These are phyloP conservation scores for Saccharum hybrid DNA, from an alignment of 202 grass and related monocot species.

Conservation along the genomic window DNA sequence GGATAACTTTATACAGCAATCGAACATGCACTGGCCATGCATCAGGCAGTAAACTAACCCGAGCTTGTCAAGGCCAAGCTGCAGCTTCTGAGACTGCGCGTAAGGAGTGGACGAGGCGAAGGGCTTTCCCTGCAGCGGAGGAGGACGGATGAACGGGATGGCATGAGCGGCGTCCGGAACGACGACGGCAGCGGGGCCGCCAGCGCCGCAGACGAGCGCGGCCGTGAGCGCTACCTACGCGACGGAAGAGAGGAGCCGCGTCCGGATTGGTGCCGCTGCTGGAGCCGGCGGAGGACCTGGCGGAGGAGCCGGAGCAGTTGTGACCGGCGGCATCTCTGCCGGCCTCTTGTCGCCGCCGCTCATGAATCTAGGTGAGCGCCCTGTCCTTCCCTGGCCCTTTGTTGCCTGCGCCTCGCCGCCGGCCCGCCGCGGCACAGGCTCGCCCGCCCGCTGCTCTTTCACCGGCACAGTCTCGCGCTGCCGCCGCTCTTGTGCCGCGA, in stretches of 20 bases:
- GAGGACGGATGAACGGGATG: slow-evolving; percentile 17
- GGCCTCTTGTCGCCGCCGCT: not conserved
- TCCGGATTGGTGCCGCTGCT: not conserved
- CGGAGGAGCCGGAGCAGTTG: not conserved
- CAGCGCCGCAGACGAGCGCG: slow-evolving; percentile 16
- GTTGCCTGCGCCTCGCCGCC: too few species aligned
- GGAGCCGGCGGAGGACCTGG: not conserved
- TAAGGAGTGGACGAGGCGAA: slow-evolving; percentile 57
- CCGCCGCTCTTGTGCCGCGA: too few species aligned
- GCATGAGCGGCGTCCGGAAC: not conserved
- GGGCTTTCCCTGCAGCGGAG: not conserved
- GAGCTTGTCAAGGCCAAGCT: slow-evolving; percentile 63
- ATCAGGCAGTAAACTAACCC: not conserved
- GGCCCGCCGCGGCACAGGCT: too few species aligned
- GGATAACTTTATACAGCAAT: too few species aligned
- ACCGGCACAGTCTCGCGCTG: too few species aligned
- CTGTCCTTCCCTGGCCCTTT: too few species aligned
- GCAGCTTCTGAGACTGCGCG: slow-evolving; percentile 67
- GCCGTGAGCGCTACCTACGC: not conserved
- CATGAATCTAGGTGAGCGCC: not conserved
- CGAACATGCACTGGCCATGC: too few species aligned
- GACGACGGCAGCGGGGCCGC: not conserved
- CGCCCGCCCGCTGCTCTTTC: too few species aligned
- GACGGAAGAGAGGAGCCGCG: not conserved
- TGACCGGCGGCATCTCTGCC: not conserved